phyloP scores from a whole-genome alignment of 2,329 filamentous ascomycete genomes.

The Ceratocystis lukuohia region DNA sequence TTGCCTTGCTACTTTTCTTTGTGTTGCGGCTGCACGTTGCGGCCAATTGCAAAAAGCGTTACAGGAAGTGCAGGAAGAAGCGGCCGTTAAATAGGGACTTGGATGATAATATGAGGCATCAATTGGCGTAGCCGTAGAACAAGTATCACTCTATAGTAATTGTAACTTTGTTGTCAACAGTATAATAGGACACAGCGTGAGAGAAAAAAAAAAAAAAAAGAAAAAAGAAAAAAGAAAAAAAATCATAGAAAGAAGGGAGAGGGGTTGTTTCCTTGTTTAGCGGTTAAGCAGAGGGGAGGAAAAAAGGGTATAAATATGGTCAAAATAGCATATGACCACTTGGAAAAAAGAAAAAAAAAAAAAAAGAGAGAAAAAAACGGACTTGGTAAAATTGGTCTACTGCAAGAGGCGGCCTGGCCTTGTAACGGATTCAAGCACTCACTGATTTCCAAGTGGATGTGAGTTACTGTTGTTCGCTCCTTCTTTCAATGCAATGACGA shows the following conservation, averaged over 20 bases:
- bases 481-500: background rate
- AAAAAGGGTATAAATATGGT: background rate
- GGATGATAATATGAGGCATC: background rate
- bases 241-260: background rate
- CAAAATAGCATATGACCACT: background rate
- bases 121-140: background rate
- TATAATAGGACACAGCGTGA: background rate
- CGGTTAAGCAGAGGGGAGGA: background rate
- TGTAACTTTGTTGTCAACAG: background rate
- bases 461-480: background rate
- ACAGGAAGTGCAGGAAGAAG: background rate
- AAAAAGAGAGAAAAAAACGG: background rate
- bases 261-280: constrained; percentile 1
- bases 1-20: background rate
- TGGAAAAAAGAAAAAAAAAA: background rate
- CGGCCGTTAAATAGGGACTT: background rate
- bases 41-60: background rate
- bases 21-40: constrained; percentile 3
- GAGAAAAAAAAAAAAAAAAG: background rate
- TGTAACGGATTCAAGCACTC: background rate
- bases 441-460: background rate
- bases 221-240: background rate
- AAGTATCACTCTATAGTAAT: background rate
- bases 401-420: background rate
- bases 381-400: background rate